A percentile compares a stretch with the other conserved stretches of the same genome.
Conservation (phyloP, 331 rosid genomes). For the Quercus phellos region DNA sequence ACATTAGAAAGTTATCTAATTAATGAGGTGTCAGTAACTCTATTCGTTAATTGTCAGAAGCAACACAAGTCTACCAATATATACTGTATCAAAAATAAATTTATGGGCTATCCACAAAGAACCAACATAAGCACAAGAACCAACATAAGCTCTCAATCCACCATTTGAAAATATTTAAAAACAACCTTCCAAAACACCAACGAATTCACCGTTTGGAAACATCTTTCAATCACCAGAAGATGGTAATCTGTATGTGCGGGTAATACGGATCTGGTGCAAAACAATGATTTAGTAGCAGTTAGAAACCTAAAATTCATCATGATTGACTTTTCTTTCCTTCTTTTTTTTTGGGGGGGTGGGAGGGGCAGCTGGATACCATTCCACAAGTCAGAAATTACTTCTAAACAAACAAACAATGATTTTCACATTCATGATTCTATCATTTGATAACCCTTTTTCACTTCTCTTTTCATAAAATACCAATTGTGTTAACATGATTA, state of each 20-base stretch:
- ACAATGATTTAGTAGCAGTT: background rate
- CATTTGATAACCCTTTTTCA: background rate
- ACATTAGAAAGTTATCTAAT: no score
- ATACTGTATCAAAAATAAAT: background rate
- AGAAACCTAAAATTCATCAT: background rate
- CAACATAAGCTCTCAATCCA: constrained; percentile 8
- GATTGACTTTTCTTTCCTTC: background rate
- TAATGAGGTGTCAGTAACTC: no score
- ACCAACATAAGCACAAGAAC: background rate
- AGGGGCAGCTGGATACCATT: background rate
- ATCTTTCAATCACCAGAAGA: constrained; percentile 18
- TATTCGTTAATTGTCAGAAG: no score
- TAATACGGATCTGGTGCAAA: constrained; percentile 38
- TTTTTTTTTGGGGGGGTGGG: no score
- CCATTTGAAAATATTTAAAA: background rate
- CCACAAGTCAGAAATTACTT: background rate
- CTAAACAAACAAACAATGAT: no score
- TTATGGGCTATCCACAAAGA: background rate
- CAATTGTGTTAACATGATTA: background rate
- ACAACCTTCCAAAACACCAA: background rate
- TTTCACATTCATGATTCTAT: background rate
- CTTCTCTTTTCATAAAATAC: no score
- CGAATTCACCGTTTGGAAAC: background rate
- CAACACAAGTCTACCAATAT: background rate
- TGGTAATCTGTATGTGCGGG: constrained; percentile 30